Base-by-base conservation (phyloP, 495 filamentous ascomycete genomes). In the Parathielavia appendiculata region DNA sequence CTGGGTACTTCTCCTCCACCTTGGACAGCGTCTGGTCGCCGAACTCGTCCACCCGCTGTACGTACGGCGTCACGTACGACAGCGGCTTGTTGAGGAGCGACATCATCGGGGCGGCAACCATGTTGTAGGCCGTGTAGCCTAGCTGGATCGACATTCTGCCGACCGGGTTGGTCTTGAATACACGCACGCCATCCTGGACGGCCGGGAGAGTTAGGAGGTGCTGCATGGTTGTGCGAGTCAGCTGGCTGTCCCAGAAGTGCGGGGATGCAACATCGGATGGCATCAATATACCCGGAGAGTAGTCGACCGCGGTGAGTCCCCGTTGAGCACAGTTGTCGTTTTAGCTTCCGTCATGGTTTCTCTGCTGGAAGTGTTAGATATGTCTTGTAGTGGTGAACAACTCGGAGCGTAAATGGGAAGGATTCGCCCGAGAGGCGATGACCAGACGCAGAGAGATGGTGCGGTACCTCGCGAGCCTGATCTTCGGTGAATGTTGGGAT, bases 201-300 rank as follows among this genome's bases (percentile, higher is more conserved):
- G 93, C 74, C 11, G 93, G 93, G 76, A 95, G 96, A 60, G 84
- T 86, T 40, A 81, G 80, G 60, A 97, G 81, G 69, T 97, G 92
- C 87, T 95, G 66, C 17, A 7, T 22, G 5, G 17, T 6, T 16
- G 35, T 36, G 26, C 6, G 26, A 3, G 60, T 64, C 20, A 64
- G 60, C 16, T 22, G 36, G 9, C 6, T 1, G 44, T 35, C n/a
- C 16, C 48, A 13, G 19, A 16, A 26, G 32, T 17, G 26, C n/a
- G 17, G 26, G 26, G 2, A 1, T 35, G 19, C 41, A 20, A 16
- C 6, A 19, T 7, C 11, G 38, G 52, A 10, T 12, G 19, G 26
- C 7, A 13, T 20, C 5, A 20, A 55, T 67, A 9, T 64, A 71
- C 69, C 11, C 69, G 58, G 35, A 71, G 32, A 26, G 66, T 61